Conservation (phyloP, 1,139 yeast species). For the Geotrichum siamense region DNA sequence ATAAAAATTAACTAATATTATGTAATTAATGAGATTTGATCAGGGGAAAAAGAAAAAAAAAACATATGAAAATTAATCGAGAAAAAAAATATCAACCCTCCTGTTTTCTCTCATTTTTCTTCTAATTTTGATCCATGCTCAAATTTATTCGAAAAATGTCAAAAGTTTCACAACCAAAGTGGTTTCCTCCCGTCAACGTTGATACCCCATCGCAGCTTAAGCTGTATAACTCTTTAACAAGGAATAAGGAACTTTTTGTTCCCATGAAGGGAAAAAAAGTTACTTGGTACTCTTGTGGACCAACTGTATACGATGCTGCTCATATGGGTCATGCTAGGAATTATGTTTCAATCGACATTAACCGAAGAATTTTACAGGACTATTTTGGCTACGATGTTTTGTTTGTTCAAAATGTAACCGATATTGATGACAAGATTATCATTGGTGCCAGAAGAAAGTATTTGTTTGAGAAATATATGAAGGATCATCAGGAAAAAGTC, state of each 20-base stretch:
- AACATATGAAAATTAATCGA: too few relatives aligned
- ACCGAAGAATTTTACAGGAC: constrained; percentile 78
- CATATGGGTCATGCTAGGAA: constrained; percentile 99
- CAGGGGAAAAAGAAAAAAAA: too few relatives aligned
- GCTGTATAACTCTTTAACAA: constrained; percentile 75
- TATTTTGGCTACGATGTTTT: constrained; percentile 82
- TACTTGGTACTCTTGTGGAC: constrained; percentile 98
- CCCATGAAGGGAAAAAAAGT: constrained; percentile 57
- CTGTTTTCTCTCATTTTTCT: constrained; percentile 2
- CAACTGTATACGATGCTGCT: constrained; percentile 93
- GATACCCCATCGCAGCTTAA: constrained; percentile 34
- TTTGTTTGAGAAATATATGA: constrained; percentile 55
- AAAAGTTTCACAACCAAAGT: constrained; percentile 36
- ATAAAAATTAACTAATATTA: too few relatives aligned
- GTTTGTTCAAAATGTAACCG: constrained; percentile 94
- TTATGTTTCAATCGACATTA: constrained; percentile 89
- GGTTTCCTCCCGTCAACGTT: constrained; percentile 36
- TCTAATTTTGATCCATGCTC: constrained; percentile 3
- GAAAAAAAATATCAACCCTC: too few relatives aligned
- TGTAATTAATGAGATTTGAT: too few relatives aligned
- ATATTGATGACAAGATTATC: constrained; percentile 94
- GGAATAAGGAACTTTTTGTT: constrained; percentile 66
- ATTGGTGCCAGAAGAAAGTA: constrained; percentile 87
- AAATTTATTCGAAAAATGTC: constrained; percentile 2
- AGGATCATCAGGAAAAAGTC: constrained; percentile 30